Evolutionary conservation across 495 filamentous ascomycete species (phyloP), one percentile per base, ranked within the genome.

Genomic region (Xylaria curta): DNA sequence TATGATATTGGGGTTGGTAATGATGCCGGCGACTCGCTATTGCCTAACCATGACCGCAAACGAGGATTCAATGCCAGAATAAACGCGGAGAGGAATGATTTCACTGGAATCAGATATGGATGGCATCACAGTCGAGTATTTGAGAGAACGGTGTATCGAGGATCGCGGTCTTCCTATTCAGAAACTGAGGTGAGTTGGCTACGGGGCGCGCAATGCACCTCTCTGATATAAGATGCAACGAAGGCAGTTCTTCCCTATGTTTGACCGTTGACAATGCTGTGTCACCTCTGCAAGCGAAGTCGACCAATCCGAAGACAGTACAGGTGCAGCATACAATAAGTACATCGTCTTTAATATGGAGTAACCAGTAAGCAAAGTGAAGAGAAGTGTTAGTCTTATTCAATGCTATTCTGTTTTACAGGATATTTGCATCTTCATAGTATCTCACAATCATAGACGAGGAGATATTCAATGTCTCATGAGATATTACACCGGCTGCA

Each of bases 401-500:
- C 31, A 21, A 38, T 7, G 8, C 31, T 60, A 21, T 33, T 12
- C 8, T 60, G 3, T n/a, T 62, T 40, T 44, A 62, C 60, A 62
- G 36, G 60, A 15, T 26, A 24, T 21, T 62, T 7, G 21, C n/a
- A 62, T 44, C 21, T 26, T 38, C 19, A 60, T 21, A 60, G 2
- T 60, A 59, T 36, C 58, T 61, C 31, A n/a, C 2, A 40, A 53
- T 26, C 24, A 10, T 19, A 12, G 44, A 17, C 15, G 44, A 47
- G 44, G 6, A 2, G 7, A 24, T 36, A 17, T 17, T 38, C 6
- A n/a, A 31, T 65, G 21, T 38, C 5, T 46, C 36, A 49, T 12
- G 4, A 38, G 24, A 19, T 12, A 44, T 31, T 66, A 79, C 12
- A 73, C 26, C 7, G 73, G 56, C 68, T 71, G 68, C n/a, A 79